Evolutionary conservation across 2,329 filamentous ascomycete genomes (phyloP).

Genomic region (Neofusicoccum laricinum): DNA sequence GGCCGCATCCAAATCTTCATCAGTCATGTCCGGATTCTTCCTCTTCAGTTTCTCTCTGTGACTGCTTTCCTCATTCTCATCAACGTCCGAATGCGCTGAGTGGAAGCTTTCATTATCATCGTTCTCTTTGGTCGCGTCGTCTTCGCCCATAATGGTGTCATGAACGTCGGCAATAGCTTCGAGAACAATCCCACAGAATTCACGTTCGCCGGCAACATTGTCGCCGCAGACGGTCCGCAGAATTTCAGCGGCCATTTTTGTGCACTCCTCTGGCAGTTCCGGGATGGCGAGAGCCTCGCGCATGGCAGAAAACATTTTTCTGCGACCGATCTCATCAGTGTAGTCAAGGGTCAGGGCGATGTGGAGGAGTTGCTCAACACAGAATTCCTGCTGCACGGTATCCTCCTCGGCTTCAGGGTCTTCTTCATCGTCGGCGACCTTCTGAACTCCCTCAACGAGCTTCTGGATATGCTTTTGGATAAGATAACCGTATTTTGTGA

Average conservation of each 20-base stretch:
- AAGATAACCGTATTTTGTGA: conserved; percentile 85
- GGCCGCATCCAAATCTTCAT: conserved; percentile 56
- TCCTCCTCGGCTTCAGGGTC: conserved; percentile 63
- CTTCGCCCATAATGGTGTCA: conserved; percentile 77
- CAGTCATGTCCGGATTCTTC: conserved; percentile 52
- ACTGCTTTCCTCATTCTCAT: conserved; percentile 59
- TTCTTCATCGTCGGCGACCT: conserved; percentile 53
- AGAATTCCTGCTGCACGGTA: conserved; percentile 86
- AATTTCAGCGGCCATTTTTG: conserved; percentile 79
- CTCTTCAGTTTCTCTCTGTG: conserved; percentile 30
- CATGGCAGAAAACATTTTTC: conserved; percentile 92
- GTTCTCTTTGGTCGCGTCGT: conserved; percentile 51
- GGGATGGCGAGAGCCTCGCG: conserved; percentile 81
- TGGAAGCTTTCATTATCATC: conserved; percentile 77
- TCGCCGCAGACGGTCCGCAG: conserved; percentile 79
- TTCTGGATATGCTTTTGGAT: conserved; percentile 75
- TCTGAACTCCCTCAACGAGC: conserved; percentile 62
- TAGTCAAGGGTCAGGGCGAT: conserved; percentile 92
- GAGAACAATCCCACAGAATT: conserved; percentile 81
- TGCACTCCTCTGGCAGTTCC: conserved; percentile 87
- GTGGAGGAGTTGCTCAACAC: conserved; percentile 90
- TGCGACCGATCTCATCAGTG: conserved; percentile 90
- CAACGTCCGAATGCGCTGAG: conserved; percentile 83
- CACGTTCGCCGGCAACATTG: conserved; percentile 69
- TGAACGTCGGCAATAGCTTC: conserved; percentile 96